Percentiles rank a stretch among this genome's conserved stretches.
phyloP scores from a whole-genome alignment of 495 filamentous ascomycete species.

The Aspergillus cristatus region DNA sequence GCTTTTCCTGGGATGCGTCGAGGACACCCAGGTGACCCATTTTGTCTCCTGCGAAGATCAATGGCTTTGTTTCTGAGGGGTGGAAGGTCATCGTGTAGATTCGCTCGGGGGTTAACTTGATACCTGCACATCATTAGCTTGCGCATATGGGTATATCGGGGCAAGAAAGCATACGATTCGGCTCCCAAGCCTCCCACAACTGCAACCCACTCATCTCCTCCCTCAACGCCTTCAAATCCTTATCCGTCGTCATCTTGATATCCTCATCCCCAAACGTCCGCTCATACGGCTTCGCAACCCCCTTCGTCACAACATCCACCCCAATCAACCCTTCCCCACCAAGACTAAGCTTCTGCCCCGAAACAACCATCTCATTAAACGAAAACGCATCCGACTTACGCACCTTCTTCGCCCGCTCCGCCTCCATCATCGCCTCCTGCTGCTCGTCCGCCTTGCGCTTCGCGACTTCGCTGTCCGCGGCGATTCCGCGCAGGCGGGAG shows the following conservation, averaged over 20 bases:
- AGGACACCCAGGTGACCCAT: conserved; percentile 90
- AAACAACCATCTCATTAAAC: conserved; percentile 69
- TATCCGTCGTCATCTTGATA: conserved; percentile 71
- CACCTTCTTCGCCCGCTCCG: conserved; percentile 58
- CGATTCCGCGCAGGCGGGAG: conserved; percentile 55
- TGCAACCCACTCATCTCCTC: conserved; percentile 71
- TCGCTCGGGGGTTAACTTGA: conserved; percentile 88
- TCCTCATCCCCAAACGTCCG: conserved; percentile 75
- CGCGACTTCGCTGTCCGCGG: conserved; percentile 60
- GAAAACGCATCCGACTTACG: conserved; percentile 63
- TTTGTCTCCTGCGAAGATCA: conserved; percentile 96
- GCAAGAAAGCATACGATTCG: conserved; percentile 50
- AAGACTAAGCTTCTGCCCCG: conserved; percentile 53
- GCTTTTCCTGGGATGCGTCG: conserved; percentile 67
- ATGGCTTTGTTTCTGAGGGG: conserved; percentile 70
- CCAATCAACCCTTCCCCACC: conserved; percentile 29
- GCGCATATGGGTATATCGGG: background rate
- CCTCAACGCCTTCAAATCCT: conserved; percentile 63
- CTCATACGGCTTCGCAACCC: conserved; percentile 64
- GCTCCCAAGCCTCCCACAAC: conserved; percentile 73
- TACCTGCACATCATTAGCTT: conserved; percentile 42
- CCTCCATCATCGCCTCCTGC: conserved; percentile 48
- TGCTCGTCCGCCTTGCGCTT: conserved; percentile 78
- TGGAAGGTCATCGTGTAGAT: conserved; percentile 87
- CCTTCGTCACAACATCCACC: conserved; percentile 52